Evolutionary conservation across 148 eudicot genomes (phyloP).

Genomic region (Cornus florida): DNA sequence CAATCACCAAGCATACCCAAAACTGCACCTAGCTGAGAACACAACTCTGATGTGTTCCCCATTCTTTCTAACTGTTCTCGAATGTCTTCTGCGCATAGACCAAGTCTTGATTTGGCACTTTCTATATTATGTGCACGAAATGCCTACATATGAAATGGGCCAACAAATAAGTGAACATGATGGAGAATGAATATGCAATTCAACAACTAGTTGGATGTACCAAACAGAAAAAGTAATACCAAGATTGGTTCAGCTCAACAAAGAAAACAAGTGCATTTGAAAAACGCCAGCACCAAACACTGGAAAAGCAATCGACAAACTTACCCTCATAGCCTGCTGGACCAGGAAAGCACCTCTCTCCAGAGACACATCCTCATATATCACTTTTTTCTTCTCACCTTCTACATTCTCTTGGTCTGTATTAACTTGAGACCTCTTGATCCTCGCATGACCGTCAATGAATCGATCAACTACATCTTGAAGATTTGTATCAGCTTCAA

Average conservation of each 20-base stretch:
- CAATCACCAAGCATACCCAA: conserved; percentile 97
- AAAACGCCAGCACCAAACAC: not conserved
- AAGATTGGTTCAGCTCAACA: not conserved
- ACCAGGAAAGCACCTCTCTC: conserved; percentile 94
- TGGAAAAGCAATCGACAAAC: conserved; percentile 21
- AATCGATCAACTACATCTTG: conserved; percentile 91
- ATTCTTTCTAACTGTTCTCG: conserved; percentile 69
- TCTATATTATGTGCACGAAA: conserved; percentile 87
- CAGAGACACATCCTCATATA: conserved; percentile 92
- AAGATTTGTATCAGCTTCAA: conserved; percentile 72
- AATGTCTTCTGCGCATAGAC: conserved; percentile 78
- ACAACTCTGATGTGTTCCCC: conserved; percentile 72
- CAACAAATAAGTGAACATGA: conserved; percentile 5
- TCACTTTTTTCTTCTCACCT: conserved; percentile 69
- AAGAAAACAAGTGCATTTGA: not conserved
- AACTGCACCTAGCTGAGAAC: conserved; percentile 94
- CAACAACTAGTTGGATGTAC: not conserved
- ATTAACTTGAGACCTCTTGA: conserved; percentile 72
- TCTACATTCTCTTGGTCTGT: conserved; percentile 46
- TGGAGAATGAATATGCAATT: not conserved
- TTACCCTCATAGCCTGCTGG: conserved; percentile 98
- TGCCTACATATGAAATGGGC: conserved; percentile 50
- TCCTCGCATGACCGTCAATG: conserved; percentile 96
- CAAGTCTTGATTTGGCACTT: conserved; percentile 94
- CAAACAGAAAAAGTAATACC: conserved; percentile 6